Conservation (phyloP, 1,284 basidiomycete genomes). For the Chondrostereum purpureum region DNA sequence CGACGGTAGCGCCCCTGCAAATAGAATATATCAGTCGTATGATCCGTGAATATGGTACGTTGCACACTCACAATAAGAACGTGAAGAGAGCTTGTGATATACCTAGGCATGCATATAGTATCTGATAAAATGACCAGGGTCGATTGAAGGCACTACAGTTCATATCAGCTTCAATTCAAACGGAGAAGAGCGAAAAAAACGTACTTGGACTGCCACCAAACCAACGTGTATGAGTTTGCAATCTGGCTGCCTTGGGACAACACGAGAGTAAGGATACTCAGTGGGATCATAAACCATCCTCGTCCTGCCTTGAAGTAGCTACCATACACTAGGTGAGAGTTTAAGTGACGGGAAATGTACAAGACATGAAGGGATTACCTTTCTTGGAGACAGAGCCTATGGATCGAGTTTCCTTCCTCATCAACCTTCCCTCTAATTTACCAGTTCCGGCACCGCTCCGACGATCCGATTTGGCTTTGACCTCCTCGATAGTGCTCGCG, state of each 20-base stretch:
- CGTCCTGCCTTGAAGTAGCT: slow-evolving; percentile 61
- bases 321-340: slow-evolving; percentile 51
- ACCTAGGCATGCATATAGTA: slow-evolving; percentile 64
- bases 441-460: slow-evolving; percentile 50
- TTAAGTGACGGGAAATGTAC: background rate
- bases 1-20: slow-evolving; percentile 47
- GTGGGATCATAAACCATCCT: slow-evolving; percentile 50
- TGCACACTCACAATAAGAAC: slow-evolving; percentile 42
- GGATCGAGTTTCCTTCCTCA: slow-evolving; percentile 57
- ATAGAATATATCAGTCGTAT: slow-evolving; percentile 12
- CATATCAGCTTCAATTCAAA: slow-evolving; percentile 4
- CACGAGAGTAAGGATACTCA: slow-evolving; percentile 48
- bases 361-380: slow-evolving; percentile 27
- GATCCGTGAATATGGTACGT: background rate
- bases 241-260: slow-evolving; percentile 54
- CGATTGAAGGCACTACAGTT: slow-evolving; percentile 37
- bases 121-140: slow-evolving; percentile 61
- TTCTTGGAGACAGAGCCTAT: slow-evolving; percentile 56
- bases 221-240: slow-evolving; percentile 46
- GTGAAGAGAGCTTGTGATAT: slow-evolving; percentile 56
- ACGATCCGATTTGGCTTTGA: slow-evolving; percentile 33
- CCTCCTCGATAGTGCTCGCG: slow-evolving; percentile 27
- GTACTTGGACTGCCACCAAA: slow-evolving; percentile 69
- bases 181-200: slow-evolving; percentile 17
- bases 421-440: slow-evolving; percentile 57